Evolutionary conservation across 139 green algal species (phyloP).

Genomic region (Deuterostichococcus epilithicus): DNA sequence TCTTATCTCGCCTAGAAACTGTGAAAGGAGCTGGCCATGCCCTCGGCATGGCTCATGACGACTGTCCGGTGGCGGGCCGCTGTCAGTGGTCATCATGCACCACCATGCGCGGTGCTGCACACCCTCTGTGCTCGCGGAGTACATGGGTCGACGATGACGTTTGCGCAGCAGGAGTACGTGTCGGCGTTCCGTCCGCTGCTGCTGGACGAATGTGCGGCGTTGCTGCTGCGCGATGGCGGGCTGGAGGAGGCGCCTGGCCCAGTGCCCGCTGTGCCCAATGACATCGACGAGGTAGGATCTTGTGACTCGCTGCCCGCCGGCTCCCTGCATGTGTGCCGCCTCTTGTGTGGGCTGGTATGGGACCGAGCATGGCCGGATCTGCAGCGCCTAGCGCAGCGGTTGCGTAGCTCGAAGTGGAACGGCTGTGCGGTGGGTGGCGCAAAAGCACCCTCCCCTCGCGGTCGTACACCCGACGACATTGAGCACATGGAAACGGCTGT

Average conservation of each 20-base stretch:
- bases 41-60: neutral
- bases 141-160: neutral
- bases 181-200: constrained; percentile 69
- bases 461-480: too few species aligned
- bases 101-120: neutral
- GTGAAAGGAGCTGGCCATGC: neutral
- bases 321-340: too few species aligned
- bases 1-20: neutral
- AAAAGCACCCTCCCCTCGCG: too few species aligned
- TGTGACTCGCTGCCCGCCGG: too few species aligned
- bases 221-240: constrained; percentile 66
- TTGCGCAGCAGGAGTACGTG: constrained; percentile 40
- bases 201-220: constrained; percentile 75
- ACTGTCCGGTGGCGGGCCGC: neutral
- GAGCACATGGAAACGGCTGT: too few species aligned
- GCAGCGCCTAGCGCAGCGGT: too few species aligned
- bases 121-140: neutral
- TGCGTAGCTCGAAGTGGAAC: too few species aligned
- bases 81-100: neutral
- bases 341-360: too few species aligned
- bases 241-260: constrained; percentile 62
- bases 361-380: too few species aligned
- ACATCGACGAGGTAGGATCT: constrained; percentile 4
- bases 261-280: constrained; percentile 38
- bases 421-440: too few species aligned